Base-by-base conservation (phyloP, 441 rosid genomes). In the Aquilaria agallochum region DNA sequence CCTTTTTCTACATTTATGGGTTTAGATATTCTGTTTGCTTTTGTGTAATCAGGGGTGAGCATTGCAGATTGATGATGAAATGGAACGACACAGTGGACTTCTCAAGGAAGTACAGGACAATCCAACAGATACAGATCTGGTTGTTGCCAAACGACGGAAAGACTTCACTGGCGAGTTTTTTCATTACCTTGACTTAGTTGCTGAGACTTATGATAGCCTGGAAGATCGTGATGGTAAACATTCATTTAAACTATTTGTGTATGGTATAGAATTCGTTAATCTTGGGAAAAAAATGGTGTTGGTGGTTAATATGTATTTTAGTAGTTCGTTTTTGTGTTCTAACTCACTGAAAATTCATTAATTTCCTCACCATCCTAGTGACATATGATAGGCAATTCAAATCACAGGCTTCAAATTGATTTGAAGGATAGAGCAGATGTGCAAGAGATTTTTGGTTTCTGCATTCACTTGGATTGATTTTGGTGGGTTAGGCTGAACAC, bases 21-120 rank as follows among this genome's bases (percentile, higher is more conserved):
- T 52, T 45, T 58, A 31, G 60, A 50, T 46, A 55, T 63, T 54
- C 32, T 66, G 49, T 73, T 72, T 14, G 60, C 42, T 68, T 72
- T 65, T 70, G 55, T 76, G 70, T 67, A 60, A 81, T 80, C 71
- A 64, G 70, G 77, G 71, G 60, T 72, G 69, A 73, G 72, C 67
- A 68, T 78, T 80, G 83, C 84, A 93, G 98, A 84, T 93, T 72
- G 96, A 93, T 74, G 87, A 88, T 59, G 95, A 90, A 63, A 93
- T 93, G 97, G 97, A 87, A 70, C 76, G 67, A 63, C 93, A 93
- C 69, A 48, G 66, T 74, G 81, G 80, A 40, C 90, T 93, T 65
- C 84, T 88, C 32, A 90, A 78, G 80, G 92, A 85, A 79, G 79
- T 90, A 63, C 90, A 80, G 69, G 97, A 85, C 52, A 79, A 63